Percentiles rank a stretch among this genome's conserved stretches.
Evolutionary conservation across 2,329 filamentous ascomycete species (phyloP).

Genomic region (Aspergillus neoniger): DNA sequence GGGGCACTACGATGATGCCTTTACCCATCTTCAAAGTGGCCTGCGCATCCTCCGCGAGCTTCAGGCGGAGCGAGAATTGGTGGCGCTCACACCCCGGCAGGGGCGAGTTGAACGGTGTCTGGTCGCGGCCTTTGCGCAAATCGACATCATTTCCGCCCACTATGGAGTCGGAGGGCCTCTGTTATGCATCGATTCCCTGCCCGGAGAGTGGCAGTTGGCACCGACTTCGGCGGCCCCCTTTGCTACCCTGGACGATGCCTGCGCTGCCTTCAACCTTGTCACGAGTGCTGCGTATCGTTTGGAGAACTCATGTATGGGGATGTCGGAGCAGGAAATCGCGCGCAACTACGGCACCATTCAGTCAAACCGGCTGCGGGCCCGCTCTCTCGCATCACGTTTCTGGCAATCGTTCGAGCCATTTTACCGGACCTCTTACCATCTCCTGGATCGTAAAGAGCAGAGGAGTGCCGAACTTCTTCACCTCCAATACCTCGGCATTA

Average conservation of each 20-base stretch:
- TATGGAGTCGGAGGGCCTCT: background rate
- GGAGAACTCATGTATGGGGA: no score
- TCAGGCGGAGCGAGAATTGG: background rate
- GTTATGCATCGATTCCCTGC: background rate
- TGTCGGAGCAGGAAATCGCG: background rate
- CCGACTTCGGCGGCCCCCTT: background rate
- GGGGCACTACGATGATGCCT: background rate
- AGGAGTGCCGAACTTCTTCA: background rate
- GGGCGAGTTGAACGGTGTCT: background rate
- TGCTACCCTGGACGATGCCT: background rate
- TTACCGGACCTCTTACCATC: background rate
- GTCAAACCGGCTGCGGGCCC: background rate
- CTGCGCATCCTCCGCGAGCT: background rate
- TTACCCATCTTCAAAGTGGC: background rate
- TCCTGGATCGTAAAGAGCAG: background rate
- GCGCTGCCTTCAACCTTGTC: background rate
- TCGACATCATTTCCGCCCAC: background rate
- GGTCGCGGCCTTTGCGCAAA: background rate
- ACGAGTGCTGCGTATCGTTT: background rate
- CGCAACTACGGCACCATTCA: background rate
- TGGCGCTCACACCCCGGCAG: background rate
- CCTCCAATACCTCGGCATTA: background rate
- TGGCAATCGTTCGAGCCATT: background rate
- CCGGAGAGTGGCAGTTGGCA: background rate
- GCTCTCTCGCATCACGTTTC: background rate